Evolutionary conservation across 345 rosid species (phyloP).

Genomic region (Gossypium anomalum): DNA sequence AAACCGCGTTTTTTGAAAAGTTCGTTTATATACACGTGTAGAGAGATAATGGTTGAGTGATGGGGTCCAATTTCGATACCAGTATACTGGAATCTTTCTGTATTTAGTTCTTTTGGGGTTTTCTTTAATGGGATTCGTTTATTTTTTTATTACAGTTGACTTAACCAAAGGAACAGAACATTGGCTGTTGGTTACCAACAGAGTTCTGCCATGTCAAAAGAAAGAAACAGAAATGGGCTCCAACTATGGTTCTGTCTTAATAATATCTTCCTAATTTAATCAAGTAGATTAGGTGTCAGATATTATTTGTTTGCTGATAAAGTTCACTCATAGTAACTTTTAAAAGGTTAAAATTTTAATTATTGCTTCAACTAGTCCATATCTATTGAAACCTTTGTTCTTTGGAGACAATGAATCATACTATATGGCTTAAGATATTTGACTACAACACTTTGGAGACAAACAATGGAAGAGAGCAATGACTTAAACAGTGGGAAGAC

Average conservation of each 20-base stretch:
- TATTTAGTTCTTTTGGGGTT: not conserved
- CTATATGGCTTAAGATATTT: not conserved
- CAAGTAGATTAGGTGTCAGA: not conserved
- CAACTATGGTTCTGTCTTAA: not conserved
- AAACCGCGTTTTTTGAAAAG: constrained; percentile 1
- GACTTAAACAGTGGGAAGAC: not conserved
- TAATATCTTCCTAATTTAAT: not conserved
- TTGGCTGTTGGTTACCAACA: not conserved
- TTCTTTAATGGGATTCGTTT: not conserved
- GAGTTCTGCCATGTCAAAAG: not conserved
- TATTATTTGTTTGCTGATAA: no score
- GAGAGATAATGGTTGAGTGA: not conserved
- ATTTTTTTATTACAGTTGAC: constrained; percentile 6
- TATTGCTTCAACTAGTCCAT: not conserved
- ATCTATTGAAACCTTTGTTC: not conserved
- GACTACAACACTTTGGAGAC: no score
- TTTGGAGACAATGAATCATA: not conserved
- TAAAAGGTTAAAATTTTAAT: no score
- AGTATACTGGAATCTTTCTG: not conserved
- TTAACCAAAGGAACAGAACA: not conserved
- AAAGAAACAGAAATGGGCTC: not conserved
- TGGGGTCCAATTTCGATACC: not conserved
- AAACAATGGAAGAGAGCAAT: not conserved
- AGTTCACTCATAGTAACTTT: no score
- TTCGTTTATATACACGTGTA: not conserved